Percentiles rank a stretch among this genome's conserved stretches.
Evolutionary conservation across 352 stramenopile species (phyloP).

Genomic region (Pythium insidiosum): DNA sequence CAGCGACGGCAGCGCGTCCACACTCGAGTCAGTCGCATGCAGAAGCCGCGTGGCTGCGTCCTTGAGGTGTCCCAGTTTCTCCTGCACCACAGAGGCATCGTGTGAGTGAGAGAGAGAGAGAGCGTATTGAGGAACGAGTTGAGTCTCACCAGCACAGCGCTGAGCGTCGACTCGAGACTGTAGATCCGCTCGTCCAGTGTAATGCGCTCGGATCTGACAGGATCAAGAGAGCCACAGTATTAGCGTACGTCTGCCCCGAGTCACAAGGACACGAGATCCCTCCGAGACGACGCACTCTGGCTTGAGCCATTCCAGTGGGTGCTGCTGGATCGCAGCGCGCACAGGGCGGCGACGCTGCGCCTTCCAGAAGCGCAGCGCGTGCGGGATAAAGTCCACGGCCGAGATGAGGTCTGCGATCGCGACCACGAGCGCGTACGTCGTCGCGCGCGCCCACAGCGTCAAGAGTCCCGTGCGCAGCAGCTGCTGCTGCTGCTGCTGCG

Average conservation of each 20-base stretch:
- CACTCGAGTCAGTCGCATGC: background rate
- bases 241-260: background rate
- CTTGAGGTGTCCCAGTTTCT: slow-evolving; percentile 68
- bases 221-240: no score
- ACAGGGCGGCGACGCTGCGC: slow-evolving; percentile 30
- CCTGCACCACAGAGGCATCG: slow-evolving; percentile 13
- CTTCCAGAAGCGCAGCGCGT: slow-evolving; percentile 65
- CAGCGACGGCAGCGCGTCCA: slow-evolving; percentile 16
- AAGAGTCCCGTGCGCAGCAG: slow-evolving; percentile 27
- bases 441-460: slow-evolving; percentile 54
- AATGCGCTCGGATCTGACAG: slow-evolving; percentile 32
- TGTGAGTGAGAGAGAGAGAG: no score
- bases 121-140: no score
- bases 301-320: slow-evolving; percentile 56
- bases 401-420: slow-evolving; percentile 52
- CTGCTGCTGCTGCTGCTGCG: slow-evolving; percentile 11
- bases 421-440: slow-evolving; percentile 43
- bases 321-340: slow-evolving; percentile 38
- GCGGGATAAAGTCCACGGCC: slow-evolving; percentile 66
- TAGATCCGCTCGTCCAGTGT: slow-evolving; percentile 46
- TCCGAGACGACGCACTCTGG: slow-evolving; percentile 20
- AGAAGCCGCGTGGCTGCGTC: slow-evolving; percentile 28
- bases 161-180: slow-evolving; percentile 59
- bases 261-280: background rate
- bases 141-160: slow-evolving; percentile 55